A percentile compares a stretch with the other conserved stretches of the same genome.
phyloP scores from a whole-genome alignment of 2,329 filamentous ascomycete species.

The Beauveria rudraprayagi region DNA sequence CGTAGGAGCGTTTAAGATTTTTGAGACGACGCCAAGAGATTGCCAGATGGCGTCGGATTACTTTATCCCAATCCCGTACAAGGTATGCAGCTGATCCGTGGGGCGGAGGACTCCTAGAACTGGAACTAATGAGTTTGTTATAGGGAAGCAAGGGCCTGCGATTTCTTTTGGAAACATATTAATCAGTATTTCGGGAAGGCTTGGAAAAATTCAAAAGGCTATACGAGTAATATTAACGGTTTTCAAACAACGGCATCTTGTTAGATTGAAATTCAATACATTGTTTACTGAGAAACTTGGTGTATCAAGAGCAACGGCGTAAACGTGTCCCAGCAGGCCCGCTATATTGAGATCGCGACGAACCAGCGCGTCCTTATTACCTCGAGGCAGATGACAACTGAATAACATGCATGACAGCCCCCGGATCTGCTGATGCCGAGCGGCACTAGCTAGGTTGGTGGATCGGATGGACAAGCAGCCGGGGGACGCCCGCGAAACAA shows the following conservation, averaged over 20 bases:
- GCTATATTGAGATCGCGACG: too few relatives aligned
- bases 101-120: neutral
- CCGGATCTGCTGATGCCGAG: constrained; percentile 1
- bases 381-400: neutral
- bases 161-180: constrained; percentile 21
- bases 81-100: constrained; percentile 18
- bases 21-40: constrained; percentile 26
- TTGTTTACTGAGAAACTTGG: neutral
- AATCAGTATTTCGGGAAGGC: neutral
- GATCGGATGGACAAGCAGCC: constrained; percentile 1
- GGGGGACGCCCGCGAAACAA: neutral
- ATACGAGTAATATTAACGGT: too few relatives aligned
- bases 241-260: too few relatives aligned
- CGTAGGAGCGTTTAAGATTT: constrained; percentile 26
- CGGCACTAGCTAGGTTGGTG: neutral
- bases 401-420: neutral
- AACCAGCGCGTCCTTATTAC: neutral
- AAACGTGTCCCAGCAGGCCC: too few relatives aligned
- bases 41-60: constrained; percentile 30
- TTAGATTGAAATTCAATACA: neutral
- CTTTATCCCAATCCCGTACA: constrained; percentile 31
- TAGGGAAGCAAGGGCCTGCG: constrained; percentile 27
- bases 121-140: neutral
- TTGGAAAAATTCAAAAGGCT: too few relatives aligned
- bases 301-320: too few relatives aligned